Conservation (phyloP, 176 grass and related monocot species). For the Oryza rufipogon region DNA sequence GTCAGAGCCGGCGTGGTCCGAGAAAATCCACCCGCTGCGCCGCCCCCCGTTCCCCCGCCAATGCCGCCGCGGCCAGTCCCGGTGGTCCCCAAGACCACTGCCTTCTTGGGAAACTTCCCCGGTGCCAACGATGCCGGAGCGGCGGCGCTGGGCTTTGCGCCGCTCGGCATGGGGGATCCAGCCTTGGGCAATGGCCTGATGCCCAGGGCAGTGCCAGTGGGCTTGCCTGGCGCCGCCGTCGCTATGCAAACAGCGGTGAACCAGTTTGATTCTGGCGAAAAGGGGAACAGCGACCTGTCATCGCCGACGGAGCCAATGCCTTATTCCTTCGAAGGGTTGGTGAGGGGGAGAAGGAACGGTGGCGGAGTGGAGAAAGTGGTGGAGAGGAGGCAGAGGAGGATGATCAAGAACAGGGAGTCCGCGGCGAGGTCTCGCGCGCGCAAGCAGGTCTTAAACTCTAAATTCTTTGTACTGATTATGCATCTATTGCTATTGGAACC, state of each 20-base stretch:
- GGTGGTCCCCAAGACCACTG: slow-evolving; percentile 39
- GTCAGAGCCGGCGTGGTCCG: slow-evolving; percentile 76
- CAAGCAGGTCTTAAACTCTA: slow-evolving; percentile 61
- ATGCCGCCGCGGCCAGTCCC: slow-evolving; percentile 45
- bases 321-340: slow-evolving; percentile 60
- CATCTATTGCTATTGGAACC: slow-evolving; percentile 2
- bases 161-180: slow-evolving; percentile 52
- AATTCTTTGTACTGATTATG: slow-evolving; percentile 26
- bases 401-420: slow-evolving; percentile 96
- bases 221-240: slow-evolving; percentile 40
- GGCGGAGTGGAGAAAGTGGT: slow-evolving; percentile 80
- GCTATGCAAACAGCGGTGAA: slow-evolving; percentile 37
- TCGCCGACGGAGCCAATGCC: slow-evolving; percentile 63
- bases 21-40: slow-evolving; percentile 43
- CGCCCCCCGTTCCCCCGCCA: not conserved
- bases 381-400: slow-evolving; percentile 88
- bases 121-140: slow-evolving; percentile 41
- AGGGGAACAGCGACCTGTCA: slow-evolving; percentile 59
- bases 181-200: slow-evolving; percentile 49
- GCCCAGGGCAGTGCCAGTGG: slow-evolving; percentile 41
- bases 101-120: slow-evolving; percentile 52
- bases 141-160: slow-evolving; percentile 34
- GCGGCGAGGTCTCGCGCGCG: slow-evolving; percentile 80
- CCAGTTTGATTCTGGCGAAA: slow-evolving; percentile 46
- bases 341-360: slow-evolving; percentile 53